phyloP scores from a whole-genome alignment of 176 grass and related monocot genomes.

The Microstegium vimineum region DNA sequence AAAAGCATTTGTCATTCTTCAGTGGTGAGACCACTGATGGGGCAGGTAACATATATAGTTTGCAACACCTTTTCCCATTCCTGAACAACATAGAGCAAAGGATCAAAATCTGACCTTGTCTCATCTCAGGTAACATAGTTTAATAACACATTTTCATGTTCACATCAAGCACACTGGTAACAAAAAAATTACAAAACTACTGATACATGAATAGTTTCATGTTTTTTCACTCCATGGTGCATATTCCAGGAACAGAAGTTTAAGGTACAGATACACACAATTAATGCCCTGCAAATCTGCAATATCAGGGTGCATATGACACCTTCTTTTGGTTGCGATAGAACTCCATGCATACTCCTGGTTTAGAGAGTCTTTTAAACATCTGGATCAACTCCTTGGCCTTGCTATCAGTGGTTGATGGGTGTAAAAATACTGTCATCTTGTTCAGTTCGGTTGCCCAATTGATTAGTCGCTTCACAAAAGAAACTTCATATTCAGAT shows the following conservation, averaged over 20 bases:
- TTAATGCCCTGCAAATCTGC: no score
- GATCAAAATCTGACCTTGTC: no score
- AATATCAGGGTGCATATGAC: neutral
- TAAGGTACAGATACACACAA: neutral
- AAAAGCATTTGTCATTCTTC: no score
- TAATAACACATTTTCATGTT: no score
- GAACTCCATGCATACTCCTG: neutral
- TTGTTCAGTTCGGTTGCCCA: neutral
- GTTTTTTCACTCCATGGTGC: neutral
- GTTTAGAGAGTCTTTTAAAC: neutral
- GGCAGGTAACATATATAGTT: no score
- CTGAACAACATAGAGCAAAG: no score
- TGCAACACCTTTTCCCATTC: no score
- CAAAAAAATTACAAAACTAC: no score
- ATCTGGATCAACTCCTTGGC: neutral
- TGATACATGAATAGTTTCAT: neutral
- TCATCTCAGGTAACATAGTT: no score
- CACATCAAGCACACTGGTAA: no score
- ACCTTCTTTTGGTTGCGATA: neutral
- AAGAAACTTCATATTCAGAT: conserved; percentile 8
- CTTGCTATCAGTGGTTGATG: neutral
- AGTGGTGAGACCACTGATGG: no score
- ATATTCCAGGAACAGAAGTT: neutral
- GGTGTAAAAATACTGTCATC: neutral
- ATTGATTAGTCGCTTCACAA: neutral